Conservation (phyloP, 257 asterid species). For the Plantago elongata region DNA sequence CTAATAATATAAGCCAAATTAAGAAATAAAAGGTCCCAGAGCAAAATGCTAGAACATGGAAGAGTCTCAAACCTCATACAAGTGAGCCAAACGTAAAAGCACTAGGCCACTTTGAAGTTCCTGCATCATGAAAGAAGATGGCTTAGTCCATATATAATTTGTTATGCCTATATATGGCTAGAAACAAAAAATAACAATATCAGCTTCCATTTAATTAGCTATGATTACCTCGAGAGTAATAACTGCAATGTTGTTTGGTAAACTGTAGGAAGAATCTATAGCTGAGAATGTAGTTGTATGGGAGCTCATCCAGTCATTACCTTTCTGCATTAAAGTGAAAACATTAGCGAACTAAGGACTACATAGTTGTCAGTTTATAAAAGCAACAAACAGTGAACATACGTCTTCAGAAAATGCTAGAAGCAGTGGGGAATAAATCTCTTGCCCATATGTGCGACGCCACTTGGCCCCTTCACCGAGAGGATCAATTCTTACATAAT, state of each 20-base stretch:
- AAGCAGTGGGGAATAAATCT: constrained; percentile 68
- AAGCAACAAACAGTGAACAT: constrained; percentile 11
- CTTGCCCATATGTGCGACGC: constrained; percentile 81
- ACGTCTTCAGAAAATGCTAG: constrained; percentile 79
- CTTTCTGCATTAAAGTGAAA: constrained; percentile 53
- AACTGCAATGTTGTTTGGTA: constrained; percentile 68
- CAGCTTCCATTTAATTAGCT: constrained; percentile 5
- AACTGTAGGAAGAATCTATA: constrained; percentile 58
- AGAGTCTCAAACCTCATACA: constrained; percentile 59
- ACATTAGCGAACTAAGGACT: not conserved
- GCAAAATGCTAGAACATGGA: constrained; percentile 1
- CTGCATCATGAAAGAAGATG: constrained; percentile 32
- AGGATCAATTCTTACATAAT: constrained; percentile 58
- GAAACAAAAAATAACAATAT: not conserved
- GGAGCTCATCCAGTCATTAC: constrained; percentile 48
- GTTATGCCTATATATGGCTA: not conserved
- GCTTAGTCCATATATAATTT: constrained; percentile 4
- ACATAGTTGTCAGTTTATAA: constrained; percentile 9
- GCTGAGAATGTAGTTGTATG: constrained; percentile 60
- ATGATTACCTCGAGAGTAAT: constrained; percentile 60
- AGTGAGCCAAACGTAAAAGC: constrained; percentile 78
- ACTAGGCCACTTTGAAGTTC: constrained; percentile 64
- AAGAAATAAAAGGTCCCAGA: not conserved
- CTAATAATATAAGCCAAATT: not conserved
- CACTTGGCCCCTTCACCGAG: constrained; percentile 80